phyloP scores from a whole-genome alignment of 495 filamentous ascomycete species.

The Lindgomyces ingoldianus region DNA sequence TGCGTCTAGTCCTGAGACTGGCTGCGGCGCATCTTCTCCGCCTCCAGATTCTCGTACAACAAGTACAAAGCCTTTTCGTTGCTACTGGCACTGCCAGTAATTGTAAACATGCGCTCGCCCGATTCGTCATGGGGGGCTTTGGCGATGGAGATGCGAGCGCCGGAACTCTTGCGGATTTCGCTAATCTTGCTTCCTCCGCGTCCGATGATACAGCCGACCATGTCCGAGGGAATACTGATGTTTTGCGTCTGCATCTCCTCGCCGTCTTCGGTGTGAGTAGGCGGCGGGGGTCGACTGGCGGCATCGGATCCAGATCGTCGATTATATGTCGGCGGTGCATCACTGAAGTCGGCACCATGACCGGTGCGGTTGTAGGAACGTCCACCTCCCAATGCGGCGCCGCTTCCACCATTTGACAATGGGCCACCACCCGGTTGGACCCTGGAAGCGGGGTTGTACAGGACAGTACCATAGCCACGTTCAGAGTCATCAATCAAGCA shows the following conservation, averaged over 20 bases:
- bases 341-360: constrained; percentile 96
- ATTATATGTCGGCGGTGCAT: constrained; percentile 58
- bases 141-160: constrained; percentile 95
- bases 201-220: constrained; percentile 99
- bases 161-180: constrained; percentile 94
- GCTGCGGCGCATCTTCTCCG: constrained; percentile 94
- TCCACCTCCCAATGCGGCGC: constrained; percentile 44
- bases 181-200: constrained; percentile 93
- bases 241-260: constrained; percentile 98
- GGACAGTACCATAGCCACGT: constrained; percentile 89
- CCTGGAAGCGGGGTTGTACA: constrained; percentile 94
- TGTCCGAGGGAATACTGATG: constrained; percentile 98
- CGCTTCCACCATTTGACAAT: constrained; percentile 49
- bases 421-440: constrained; percentile 62
- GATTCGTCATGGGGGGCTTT: constrained; percentile 97
- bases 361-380: constrained; percentile 89
- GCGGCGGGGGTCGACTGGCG: constrained; percentile 66
- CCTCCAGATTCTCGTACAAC: constrained; percentile 97
- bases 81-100: constrained; percentile 86
- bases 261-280: constrained; percentile 88
- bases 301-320: constrained; percentile 82
- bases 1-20: constrained; percentile 68
- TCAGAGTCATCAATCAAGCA: constrained; percentile 97
- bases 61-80: constrained; percentile 96
- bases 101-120: constrained; percentile 99